Base-by-base conservation (phyloP, 148 eudicot species). In the Rhododendron ovatum region DNA sequence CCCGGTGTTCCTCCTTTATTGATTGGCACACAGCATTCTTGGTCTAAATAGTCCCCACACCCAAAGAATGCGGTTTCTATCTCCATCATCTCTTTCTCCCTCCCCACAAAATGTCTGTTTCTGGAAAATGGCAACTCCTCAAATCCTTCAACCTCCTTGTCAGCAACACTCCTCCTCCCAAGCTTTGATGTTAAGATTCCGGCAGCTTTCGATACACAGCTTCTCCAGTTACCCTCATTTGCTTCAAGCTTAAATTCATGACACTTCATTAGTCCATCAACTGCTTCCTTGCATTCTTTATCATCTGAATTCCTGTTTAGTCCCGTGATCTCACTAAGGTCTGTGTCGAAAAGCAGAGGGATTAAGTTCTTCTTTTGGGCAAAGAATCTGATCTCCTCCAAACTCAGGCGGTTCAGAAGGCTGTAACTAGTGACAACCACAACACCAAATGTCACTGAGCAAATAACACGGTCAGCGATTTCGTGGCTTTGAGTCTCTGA, bases 381-480 rank as follows among this genome's bases (percentile, higher is more conserved):
- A 75, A 96, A 94, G 91, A 96, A 94, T 80, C 93, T 89, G 30
- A 96, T 87, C 91, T 96, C 98, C 81, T 96, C 98, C 88, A 91
- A 81, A 59, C 93, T 93, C 69, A 89, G 89, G 86, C 89, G 96
- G 81, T 93, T 96, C 17, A 88, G 82, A 28, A 94, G 87, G 84
- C 90, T 90, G 28, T 78, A 43, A 65, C 87, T 90, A 0, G 98
- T 92, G 59, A 94, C 82, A 76, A 96, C 92, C 81, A 94, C 94
- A 81, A 94, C 89, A 28, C 98, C 98, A 85, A 88, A 94, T 43
- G 93, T 89, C 47, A 92, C 98, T 0, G 98, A 96, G 84, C 98
- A 96, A 55, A 96, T 94, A n/a, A 96, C 96, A 17, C 96, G 89
- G 78, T 94, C 98, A n/a, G 98, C 98, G 14, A 96, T 93, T 50